Conservation (phyloP, 768 basidiomycete species). For the Boletus reticulatus region DNA sequence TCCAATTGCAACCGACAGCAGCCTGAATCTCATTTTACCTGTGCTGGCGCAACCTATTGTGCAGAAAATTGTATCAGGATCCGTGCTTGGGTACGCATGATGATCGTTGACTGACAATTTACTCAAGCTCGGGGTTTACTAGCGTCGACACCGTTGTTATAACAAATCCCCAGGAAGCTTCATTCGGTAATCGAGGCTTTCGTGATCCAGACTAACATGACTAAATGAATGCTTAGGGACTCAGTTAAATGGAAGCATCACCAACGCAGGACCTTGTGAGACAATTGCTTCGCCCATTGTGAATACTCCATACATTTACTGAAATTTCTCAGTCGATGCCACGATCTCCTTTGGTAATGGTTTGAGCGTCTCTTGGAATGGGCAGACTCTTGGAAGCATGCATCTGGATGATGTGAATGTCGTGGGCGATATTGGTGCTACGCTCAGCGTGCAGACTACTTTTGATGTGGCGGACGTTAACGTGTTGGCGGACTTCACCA, state of each 20-base stretch:
- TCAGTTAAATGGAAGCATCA: constrained; percentile 58
- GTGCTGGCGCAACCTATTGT: constrained; percentile 73
- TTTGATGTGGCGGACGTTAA: constrained; percentile 59
- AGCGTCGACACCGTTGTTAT: constrained; percentile 65
- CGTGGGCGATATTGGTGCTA: constrained; percentile 61
- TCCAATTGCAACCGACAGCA: constrained; percentile 58
- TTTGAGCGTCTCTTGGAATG: constrained; percentile 59
- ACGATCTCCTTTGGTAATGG: constrained; percentile 63
- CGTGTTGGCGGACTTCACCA: constrained; percentile 63
- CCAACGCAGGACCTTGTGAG: constrained; percentile 72
- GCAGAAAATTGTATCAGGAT: constrained; percentile 62
- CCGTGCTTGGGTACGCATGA: constrained; percentile 48
- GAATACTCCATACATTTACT: neutral
- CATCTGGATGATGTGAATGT: constrained; percentile 59
- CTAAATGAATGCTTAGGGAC: constrained; percentile 36
- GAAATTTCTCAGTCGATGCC: constrained; percentile 52
- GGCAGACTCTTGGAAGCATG: constrained; percentile 55
- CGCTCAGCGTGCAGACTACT: constrained; percentile 48
- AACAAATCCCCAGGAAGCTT: constrained; percentile 50
- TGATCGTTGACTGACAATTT: neutral
- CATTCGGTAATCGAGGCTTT: constrained; percentile 45
- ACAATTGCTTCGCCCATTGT: neutral
- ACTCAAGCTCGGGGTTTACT: neutral
- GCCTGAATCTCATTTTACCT: constrained; percentile 62
- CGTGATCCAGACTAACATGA: neutral